Conservation (phyloP, 257 asterid species). For the Plantago major region DNA sequence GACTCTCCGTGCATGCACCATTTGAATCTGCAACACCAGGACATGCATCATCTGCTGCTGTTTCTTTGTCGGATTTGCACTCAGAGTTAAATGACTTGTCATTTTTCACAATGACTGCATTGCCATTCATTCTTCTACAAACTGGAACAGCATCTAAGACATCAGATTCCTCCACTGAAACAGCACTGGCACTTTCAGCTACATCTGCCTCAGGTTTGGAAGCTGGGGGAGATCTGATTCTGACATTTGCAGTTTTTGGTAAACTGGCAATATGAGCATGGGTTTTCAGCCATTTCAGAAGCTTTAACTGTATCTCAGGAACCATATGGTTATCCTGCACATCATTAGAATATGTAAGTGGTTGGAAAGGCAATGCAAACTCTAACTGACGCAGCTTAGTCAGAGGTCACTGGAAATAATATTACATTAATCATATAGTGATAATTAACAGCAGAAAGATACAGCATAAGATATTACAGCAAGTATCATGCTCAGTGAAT, state of each 20-base stretch:
- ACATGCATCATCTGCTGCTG: slow-evolving; percentile 26
- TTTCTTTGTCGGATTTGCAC: slow-evolving; percentile 31
- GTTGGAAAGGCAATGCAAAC: slow-evolving; percentile 4
- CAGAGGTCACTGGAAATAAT: no score
- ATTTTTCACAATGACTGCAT: slow-evolving; percentile 39
- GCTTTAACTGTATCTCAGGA: slow-evolving; percentile 54
- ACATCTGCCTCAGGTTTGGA: slow-evolving; percentile 41
- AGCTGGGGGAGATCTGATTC: slow-evolving; percentile 32
- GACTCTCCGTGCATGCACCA: slow-evolving; percentile 29
- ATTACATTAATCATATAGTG: neutral
- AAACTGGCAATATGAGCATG: slow-evolving; percentile 54
- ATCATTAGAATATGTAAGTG: slow-evolving; percentile 9
- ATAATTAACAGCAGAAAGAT: neutral
- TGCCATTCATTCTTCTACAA: slow-evolving; percentile 75
- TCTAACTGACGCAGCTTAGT: neutral
- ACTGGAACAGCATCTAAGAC: slow-evolving; percentile 55
- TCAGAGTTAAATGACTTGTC: slow-evolving; percentile 31
- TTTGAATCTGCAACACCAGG: slow-evolving; percentile 41
- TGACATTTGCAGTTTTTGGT: slow-evolving; percentile 47
- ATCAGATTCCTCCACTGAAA: slow-evolving; percentile 44
- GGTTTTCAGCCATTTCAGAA: slow-evolving; percentile 66
- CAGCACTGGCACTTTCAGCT: slow-evolving; percentile 40
- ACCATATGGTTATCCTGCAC: slow-evolving; percentile 59
- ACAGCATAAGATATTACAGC: slow-evolving; percentile 48
- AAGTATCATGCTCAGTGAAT: slow-evolving; percentile 50